Conservation (phyloP, 73 alveolate species). For the Tetrahymena thermophila region DNA sequence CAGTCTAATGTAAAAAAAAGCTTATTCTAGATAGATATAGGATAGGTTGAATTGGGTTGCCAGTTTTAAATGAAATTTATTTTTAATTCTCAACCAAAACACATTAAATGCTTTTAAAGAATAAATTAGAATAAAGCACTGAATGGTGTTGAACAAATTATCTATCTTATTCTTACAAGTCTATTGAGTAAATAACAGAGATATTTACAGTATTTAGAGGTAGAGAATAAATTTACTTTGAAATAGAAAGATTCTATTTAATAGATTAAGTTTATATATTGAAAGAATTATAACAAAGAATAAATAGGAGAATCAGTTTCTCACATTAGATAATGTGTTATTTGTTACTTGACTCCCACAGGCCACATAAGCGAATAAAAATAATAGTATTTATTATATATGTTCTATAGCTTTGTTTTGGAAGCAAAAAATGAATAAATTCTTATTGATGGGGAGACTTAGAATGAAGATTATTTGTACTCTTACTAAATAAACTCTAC, state of each 20-base stretch:
- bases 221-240: background rate
- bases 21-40: background rate
- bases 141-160: background rate
- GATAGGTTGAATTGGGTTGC: background rate
- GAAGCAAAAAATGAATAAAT: background rate
- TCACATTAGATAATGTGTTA: too few relatives aligned
- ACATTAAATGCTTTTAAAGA: background rate
- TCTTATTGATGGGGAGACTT: background rate
- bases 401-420: background rate
- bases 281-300: too few relatives aligned
- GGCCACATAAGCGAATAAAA: too few relatives aligned
- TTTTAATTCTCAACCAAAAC: too few relatives aligned
- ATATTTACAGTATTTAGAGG: background rate
- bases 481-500: background rate
- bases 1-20: background rate
- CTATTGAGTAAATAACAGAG: background rate
- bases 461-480: too few relatives aligned
- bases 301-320: background rate
- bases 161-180: background rate
- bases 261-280: background rate
- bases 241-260: background rate
- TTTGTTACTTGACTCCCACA: too few relatives aligned
- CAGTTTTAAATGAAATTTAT: background rate
- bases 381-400: background rate
- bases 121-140: background rate